Evolutionary conservation across 2,329 filamentous ascomycete species (phyloP).

Genomic region (Talaromyces sp.): DNA sequence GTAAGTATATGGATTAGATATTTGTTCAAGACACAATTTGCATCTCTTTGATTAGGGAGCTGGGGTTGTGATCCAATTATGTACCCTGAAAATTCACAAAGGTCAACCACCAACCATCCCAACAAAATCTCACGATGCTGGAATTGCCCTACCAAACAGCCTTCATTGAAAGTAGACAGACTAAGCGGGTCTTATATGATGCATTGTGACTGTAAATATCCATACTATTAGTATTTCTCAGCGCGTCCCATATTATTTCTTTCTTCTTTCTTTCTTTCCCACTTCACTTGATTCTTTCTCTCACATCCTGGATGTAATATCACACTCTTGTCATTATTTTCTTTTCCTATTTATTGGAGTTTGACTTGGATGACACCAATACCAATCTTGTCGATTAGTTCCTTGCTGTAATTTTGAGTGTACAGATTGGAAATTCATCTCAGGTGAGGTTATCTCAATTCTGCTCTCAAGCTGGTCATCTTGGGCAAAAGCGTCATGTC

Average conservation of each 20-base stretch:
- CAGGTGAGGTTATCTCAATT: background rate
- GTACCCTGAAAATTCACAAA: background rate
- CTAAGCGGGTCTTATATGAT: background rate
- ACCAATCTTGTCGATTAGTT: background rate
- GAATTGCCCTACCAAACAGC: background rate
- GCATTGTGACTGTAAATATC: background rate
- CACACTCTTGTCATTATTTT: background rate
- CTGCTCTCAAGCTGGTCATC: background rate
- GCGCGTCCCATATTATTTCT: background rate
- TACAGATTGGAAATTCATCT: background rate
- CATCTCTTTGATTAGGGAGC: background rate
- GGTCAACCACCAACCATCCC: background rate
- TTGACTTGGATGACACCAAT: background rate
- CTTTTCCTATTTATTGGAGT: background rate
- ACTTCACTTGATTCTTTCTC: background rate
- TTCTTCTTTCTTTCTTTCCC: background rate
- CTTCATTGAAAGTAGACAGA: background rate
- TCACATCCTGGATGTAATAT: background rate
- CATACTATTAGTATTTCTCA: background rate
- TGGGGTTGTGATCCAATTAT: background rate
- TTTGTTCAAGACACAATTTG: too few species aligned
- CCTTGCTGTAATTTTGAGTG: background rate
- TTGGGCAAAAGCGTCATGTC: background rate
- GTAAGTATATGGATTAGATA: slow-evolving; percentile 21
- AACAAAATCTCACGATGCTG: background rate